Conservation (phyloP, 495 filamentous ascomycete genomes). For the Penicillium parvum region DNA sequence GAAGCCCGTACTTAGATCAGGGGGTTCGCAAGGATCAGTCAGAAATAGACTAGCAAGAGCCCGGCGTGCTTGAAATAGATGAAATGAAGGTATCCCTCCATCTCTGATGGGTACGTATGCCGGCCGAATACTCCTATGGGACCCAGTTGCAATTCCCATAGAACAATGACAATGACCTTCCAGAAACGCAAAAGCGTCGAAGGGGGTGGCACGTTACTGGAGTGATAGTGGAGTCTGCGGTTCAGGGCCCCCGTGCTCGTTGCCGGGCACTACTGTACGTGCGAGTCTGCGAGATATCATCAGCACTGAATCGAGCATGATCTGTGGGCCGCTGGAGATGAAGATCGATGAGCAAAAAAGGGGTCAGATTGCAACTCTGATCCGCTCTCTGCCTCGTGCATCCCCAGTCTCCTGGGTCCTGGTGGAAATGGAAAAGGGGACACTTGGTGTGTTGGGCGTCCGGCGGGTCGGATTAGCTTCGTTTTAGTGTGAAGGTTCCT, state of each 20-base stretch:
- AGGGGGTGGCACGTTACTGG: slow-evolving; percentile 6
- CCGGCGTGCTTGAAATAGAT: neutral
- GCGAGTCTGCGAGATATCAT: neutral
- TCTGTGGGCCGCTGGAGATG: slow-evolving; percentile 1
- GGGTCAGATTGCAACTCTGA: neutral
- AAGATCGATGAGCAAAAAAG: neutral
- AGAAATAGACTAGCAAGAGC: slow-evolving; percentile 2
- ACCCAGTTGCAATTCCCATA: slow-evolving; percentile 14
- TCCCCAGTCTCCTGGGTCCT: neutral
- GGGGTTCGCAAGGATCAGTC: neutral
- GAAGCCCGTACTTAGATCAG: neutral
- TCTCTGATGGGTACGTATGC: neutral
- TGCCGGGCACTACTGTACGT: neutral
- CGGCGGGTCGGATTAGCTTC: slow-evolving; percentile 12
- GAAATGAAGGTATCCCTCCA: neutral
- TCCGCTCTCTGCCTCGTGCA: neutral
- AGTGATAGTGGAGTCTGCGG: slow-evolving; percentile 11
- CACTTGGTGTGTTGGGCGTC: slow-evolving; percentile 10
- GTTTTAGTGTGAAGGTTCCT: neutral
- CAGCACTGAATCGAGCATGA: slow-evolving; percentile 6
- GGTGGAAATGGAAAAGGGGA: too few relatives aligned
- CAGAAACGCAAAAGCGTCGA: slow-evolving; percentile 19
- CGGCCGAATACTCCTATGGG: too few relatives aligned
- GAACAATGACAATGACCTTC: slow-evolving; percentile 15
- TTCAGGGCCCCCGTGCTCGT: neutral